These are phyloP conservation scores for Helianthus annuus DNA, from an alignment of 129 eudicot genomes.

Conservation along the genomic window HanXRQr2.0-SUNRISE NC_035448.2:159885341-159885840, in stretches of 20 bases:
- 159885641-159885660: conserved; percentile 79
- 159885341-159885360: no score
- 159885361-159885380: no score
- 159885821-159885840: no score
- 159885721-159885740: conserved; percentile 40
- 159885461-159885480: no score
- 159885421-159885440: no score
- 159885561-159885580: not conserved
- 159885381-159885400: no score
- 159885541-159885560: not conserved
- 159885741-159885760: not conserved
- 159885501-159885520: conserved; percentile 4
- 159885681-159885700: conserved; percentile 76
- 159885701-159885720: conserved; percentile 84
- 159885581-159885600: not conserved
- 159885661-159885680: conserved; percentile 66
- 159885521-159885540: not conserved
- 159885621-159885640: conserved; percentile 93
- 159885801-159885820: no score
- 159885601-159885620: not conserved
- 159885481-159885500: not conserved
- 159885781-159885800: not conserved
- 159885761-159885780: not conserved
- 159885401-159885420: no score
- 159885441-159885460: no score